These are phyloP conservation scores for Tylopilus felleus DNA, from an alignment of 768 basidiomycete species.

Conservation along the genomic window DNA sequence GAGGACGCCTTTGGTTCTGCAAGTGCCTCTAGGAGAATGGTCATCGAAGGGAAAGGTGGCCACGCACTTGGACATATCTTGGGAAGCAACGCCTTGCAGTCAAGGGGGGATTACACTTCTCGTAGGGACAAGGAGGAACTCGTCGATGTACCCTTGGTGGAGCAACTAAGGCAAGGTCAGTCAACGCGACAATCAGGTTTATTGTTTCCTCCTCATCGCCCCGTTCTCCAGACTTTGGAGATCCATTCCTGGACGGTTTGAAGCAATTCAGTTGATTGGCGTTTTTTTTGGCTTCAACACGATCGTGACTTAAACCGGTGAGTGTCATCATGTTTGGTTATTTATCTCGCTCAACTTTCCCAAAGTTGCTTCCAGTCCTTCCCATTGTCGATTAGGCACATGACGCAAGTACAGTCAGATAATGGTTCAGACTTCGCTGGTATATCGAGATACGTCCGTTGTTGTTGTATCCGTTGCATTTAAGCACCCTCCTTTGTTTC, in stretches of 20 bases:
- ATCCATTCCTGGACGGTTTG: conserved; percentile 47
- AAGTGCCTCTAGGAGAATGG: conserved; percentile 22
- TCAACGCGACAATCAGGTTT: background rate
- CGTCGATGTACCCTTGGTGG: conserved; percentile 47
- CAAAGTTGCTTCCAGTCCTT: background rate
- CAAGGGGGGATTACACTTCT: conserved; percentile 36
- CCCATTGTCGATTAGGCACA: background rate
- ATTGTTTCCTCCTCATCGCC: background rate
- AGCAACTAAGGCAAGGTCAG: conserved; percentile 54
- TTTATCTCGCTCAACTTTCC: conserved; percentile 4
- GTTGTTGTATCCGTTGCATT: conserved; percentile 4
- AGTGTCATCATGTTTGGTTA: background rate
- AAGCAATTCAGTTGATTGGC: conserved; percentile 25
- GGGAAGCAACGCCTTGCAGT: conserved; percentile 21
- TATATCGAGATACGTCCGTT: background rate
- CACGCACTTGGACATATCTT: conserved; percentile 6
- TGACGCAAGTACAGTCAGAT: background rate
- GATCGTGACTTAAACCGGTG: conserved; percentile 5
- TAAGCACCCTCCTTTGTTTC: background rate
- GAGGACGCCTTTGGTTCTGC: conserved; percentile 36
- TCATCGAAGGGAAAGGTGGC: conserved; percentile 22
- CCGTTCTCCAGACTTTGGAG: conserved; percentile 45
- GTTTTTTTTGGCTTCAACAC: background rate
- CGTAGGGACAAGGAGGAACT: conserved; percentile 57
- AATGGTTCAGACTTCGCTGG: background rate